A percentile compares a stretch with the other conserved stretches of the same genome.
phyloP scores from a whole-genome alignment of 129 eudicot species.

The Kitagawia praeruptora region DNA sequence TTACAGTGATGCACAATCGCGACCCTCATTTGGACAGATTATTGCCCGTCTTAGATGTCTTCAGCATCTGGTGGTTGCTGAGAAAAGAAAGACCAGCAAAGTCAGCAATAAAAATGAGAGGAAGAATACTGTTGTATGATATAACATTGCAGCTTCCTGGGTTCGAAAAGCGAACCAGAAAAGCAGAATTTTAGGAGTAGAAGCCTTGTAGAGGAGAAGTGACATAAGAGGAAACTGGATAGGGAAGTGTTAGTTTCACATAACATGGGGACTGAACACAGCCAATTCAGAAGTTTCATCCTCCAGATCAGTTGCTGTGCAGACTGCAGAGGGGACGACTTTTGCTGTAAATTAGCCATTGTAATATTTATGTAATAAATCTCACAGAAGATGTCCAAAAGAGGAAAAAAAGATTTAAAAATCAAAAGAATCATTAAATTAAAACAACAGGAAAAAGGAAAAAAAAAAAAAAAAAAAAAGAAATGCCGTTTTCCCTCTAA shows the following conservation, averaged over 20 bases:
- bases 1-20: conserved; percentile 58
- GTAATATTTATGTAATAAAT: conserved; percentile 14
- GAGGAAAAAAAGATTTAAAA: neutral
- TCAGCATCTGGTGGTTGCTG: conserved; percentile 35
- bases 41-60: conserved; percentile 69
- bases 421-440: neutral
- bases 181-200: conserved; percentile 18
- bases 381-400: conserved; percentile 9
- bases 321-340: conserved; percentile 44
- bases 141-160: conserved; percentile 16
- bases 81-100: conserved; percentile 20
- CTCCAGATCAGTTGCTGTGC: conserved; percentile 34
- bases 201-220: conserved; percentile 29
- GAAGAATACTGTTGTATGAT: conserved; percentile 21
- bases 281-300: conserved; percentile 33
- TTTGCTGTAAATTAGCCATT: conserved; percentile 11
- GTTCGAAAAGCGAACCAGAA: conserved; percentile 25
- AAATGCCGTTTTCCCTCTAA: neutral
- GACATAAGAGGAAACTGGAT: conserved; percentile 25
- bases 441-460: neutral
- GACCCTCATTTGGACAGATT: conserved; percentile 84
- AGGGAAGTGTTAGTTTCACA: conserved; percentile 60
- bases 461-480: neutral
- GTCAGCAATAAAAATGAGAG: conserved; percentile 16
- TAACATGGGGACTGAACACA: conserved; percentile 54